Evolutionary conservation across 116 monocot genomes (phyloP), one percentile per base, ranked within the genome.

Genomic region (Papilionanthe hybrid): DNA sequence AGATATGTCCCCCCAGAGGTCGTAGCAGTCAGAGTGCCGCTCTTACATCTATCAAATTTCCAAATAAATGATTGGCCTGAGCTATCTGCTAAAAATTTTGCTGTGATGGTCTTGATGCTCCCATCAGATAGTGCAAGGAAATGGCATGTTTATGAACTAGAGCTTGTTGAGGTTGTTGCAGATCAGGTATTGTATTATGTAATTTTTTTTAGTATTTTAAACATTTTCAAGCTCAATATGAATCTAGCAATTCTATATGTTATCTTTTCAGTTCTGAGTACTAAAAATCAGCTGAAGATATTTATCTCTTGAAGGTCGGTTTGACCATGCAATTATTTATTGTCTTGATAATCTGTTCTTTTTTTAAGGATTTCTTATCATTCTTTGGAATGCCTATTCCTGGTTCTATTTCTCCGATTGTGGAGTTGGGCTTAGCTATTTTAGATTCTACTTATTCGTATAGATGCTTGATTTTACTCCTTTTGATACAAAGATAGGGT

Each of bases 141-240:
- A 78, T 96, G 96, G 96, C 91, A 88, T 83, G 79, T 72, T 15
- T 83, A 96, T 90, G 93, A 96, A 84, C 75, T 89, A 75, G 96
- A 96, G 83, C 92, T 96, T 68, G 93, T 96, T 77, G 96, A 93
- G 77, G 96, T 96, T 49, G 93, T 96, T 67, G 96, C 92, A n/a
- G 96, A 93, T 85, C 96, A 96, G 96, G 96, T 96, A 15, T 76
- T 20, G 57, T 75, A 23, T 75, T 11, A 75, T 50, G 42, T 49
- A 41, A 69, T 32, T 69, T 69, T 69, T 29, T 69, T 28, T 0
- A 63, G 63, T 63, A 69, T 69, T 69, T 69, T 69, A 69, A 69
- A 69, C 63, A 28, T 28, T 13, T 4, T 29, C 30, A 69, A 30
- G 69, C 11, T 69, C 32, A 7, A 32, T 69, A 69, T 69, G 69